Conservation (phyloP, 495 filamentous ascomycete genomes). For the Penicillium cinerascens region DNA sequence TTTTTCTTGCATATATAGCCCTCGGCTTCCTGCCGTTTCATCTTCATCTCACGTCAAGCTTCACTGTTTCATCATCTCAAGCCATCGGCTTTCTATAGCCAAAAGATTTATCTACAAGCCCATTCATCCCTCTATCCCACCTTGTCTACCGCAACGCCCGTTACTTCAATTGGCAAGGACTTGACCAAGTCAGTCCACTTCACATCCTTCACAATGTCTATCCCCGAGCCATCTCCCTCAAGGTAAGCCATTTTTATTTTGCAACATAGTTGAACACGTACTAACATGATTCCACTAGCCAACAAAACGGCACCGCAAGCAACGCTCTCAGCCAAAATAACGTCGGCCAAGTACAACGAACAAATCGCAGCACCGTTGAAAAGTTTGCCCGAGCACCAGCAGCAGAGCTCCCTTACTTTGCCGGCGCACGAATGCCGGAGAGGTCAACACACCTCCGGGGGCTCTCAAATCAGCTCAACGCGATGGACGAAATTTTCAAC, state of each 20-base stretch:
- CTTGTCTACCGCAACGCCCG: not conserved
- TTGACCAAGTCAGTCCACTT: not conserved
- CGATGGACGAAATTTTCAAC: constrained; percentile 34
- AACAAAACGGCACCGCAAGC: constrained; percentile 16
- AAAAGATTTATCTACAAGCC: not conserved
- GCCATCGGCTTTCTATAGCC: not conserved
- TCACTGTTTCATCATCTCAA: constrained; percentile 5
- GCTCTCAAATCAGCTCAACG: constrained; percentile 35
- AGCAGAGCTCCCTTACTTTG: constrained; percentile 41
- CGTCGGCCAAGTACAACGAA: constrained; percentile 29
- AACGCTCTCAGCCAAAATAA: constrained; percentile 30
- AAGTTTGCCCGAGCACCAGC: constrained; percentile 31
- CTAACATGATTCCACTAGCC: constrained; percentile 15
- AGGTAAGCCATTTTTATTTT: constrained; percentile 4
- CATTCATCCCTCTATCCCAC: not conserved
- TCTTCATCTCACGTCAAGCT: constrained; percentile 7
- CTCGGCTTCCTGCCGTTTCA: constrained; percentile 3
- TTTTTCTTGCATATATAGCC: constrained; percentile 22
- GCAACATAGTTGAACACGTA: not conserved
- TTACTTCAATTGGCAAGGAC: not conserved
- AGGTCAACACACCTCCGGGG: constrained; percentile 32
- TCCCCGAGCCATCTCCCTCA: constrained; percentile 12
- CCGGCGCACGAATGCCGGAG: constrained; percentile 30
- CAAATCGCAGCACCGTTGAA: constrained; percentile 26
- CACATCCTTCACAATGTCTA: constrained; percentile 15